Conservation (phyloP, 306 rosid species). For the Betula pendula region DNA sequence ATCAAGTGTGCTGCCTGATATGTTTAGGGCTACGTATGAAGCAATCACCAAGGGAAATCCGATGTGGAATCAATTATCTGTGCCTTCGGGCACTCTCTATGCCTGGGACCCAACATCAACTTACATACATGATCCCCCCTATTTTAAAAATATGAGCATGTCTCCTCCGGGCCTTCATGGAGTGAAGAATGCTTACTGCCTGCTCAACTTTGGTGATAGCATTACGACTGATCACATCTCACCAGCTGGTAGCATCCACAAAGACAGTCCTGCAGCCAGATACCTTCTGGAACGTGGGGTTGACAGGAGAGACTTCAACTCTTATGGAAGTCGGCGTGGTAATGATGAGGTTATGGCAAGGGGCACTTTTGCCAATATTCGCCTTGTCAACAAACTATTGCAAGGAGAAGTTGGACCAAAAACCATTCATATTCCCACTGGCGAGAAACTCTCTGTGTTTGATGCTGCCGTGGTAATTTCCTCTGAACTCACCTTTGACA, state of each 20-base stretch:
- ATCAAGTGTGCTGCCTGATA: slow-evolving; percentile 87
- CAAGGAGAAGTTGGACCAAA: slow-evolving; percentile 96
- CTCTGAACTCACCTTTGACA: slow-evolving; percentile 21
- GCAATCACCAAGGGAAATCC: slow-evolving; percentile 93
- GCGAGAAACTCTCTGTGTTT: slow-evolving; percentile 85
- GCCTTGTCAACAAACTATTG: slow-evolving; percentile 84
- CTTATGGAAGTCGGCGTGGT: slow-evolving; percentile 98
- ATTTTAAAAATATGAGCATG: slow-evolving; percentile 88
- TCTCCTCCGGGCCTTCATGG: slow-evolving; percentile 91
- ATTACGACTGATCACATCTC: slow-evolving; percentile 98
- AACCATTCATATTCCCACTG: slow-evolving; percentile 80
- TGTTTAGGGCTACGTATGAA: slow-evolving; percentile 88
- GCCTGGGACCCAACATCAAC: slow-evolving; percentile 89
- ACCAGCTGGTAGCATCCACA: slow-evolving; percentile 99
- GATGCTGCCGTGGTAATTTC: slow-evolving; percentile 76
- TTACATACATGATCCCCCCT: slow-evolving; percentile 90
- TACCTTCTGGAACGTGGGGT: slow-evolving; percentile 86
- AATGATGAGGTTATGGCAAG: slow-evolving; percentile 93
- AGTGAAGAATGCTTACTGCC: slow-evolving; percentile 76
- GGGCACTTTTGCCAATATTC: slow-evolving; percentile 95
- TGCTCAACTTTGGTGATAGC: slow-evolving; percentile 97
- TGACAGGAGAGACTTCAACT: slow-evolving; percentile 89
- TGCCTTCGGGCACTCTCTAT: slow-evolving; percentile 82
- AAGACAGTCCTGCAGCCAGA: slow-evolving; percentile 90
- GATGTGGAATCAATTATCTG: slow-evolving; percentile 86